Conservation (phyloP, 2,329 filamentous ascomycete species). For the Anthostomella pinea region DNA sequence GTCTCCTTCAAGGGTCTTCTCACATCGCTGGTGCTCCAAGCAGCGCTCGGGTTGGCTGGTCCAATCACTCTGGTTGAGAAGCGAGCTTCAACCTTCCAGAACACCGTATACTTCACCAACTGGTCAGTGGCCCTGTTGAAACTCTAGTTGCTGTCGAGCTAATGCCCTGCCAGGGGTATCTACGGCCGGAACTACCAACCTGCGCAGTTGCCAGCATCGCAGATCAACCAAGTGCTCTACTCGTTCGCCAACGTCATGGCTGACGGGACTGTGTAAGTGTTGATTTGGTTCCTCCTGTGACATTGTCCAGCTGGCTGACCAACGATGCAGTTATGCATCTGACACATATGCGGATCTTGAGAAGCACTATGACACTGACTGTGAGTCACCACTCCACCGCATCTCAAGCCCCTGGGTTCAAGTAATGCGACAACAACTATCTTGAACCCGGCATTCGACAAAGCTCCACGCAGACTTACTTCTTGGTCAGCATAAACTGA, state of each 20-base stretch:
- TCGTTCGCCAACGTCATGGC: slow-evolving; percentile 74
- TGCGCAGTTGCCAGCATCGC: slow-evolving; percentile 63
- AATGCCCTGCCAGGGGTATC: slow-evolving; percentile 52
- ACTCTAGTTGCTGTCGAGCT: slow-evolving; percentile 1
- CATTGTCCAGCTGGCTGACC: slow-evolving; percentile 11
- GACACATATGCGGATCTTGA: slow-evolving; percentile 69
- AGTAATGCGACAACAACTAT: too few species aligned
- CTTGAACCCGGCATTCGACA: too few species aligned
- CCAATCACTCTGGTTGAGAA: slow-evolving; percentile 20
- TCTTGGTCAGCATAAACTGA: slow-evolving; percentile 9
- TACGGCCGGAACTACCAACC: slow-evolving; percentile 73
- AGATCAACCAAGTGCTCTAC: slow-evolving; percentile 76
- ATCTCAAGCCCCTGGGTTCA: too few species aligned
- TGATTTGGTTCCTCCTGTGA: not conserved
- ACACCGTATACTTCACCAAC: slow-evolving; percentile 48
- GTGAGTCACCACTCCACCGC: slow-evolving; percentile 33
- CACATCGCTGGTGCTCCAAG: slow-evolving; percentile 22
- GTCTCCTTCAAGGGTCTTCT: slow-evolving; percentile 24
- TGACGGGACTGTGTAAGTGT: slow-evolving; percentile 67
- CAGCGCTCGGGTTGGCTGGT: slow-evolving; percentile 22
- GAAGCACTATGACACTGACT: slow-evolving; percentile 71
- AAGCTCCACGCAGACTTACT: too few species aligned
- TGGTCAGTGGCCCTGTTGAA: slow-evolving; percentile 35
- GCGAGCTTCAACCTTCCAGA: slow-evolving; percentile 36
- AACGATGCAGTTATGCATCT: slow-evolving; percentile 50